Percentiles rank a stretch among this genome's conserved stretches.
Conservation (phyloP, 768 basidiomycete species). For the Ephemerocybe angulata region DNA sequence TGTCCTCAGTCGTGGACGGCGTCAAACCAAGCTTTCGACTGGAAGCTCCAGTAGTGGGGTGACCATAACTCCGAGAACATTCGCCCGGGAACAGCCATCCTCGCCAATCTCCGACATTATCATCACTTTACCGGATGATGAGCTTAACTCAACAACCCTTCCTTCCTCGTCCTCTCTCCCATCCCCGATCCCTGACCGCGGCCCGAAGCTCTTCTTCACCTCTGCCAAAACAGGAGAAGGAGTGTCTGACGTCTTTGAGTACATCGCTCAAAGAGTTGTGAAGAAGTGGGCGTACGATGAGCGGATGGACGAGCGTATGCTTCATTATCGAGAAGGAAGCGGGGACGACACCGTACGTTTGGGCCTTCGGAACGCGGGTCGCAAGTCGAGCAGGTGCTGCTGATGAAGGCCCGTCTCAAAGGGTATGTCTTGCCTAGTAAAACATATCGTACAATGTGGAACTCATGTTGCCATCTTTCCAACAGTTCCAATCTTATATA, state of each 20-base stretch:
- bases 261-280: constrained; percentile 63
- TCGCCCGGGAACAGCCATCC: constrained; percentile 33
- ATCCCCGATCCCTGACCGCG: constrained; percentile 37
- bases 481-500: neutral
- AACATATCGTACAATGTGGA: too few relatives aligned
- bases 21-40: constrained; percentile 26
- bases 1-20: constrained; percentile 15
- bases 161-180: constrained; percentile 12
- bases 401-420: neutral
- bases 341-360: constrained; percentile 33
- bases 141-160: neutral
- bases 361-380: neutral
- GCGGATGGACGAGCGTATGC: constrained; percentile 40
- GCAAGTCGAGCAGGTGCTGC: neutral
- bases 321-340: constrained; percentile 37
- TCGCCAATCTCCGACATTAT: neutral
- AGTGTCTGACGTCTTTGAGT: constrained; percentile 72
- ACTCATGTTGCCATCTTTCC: neutral
- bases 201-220: constrained; percentile 68
- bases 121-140: neutral
- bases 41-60: constrained; percentile 45
- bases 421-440: neutral
- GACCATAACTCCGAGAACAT: constrained; percentile 61
- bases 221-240: constrained; percentile 78
- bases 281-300: constrained; percentile 67